Base-by-base conservation (phyloP, 805 yeast species). In the Metschnikowia rubicola region DNA sequence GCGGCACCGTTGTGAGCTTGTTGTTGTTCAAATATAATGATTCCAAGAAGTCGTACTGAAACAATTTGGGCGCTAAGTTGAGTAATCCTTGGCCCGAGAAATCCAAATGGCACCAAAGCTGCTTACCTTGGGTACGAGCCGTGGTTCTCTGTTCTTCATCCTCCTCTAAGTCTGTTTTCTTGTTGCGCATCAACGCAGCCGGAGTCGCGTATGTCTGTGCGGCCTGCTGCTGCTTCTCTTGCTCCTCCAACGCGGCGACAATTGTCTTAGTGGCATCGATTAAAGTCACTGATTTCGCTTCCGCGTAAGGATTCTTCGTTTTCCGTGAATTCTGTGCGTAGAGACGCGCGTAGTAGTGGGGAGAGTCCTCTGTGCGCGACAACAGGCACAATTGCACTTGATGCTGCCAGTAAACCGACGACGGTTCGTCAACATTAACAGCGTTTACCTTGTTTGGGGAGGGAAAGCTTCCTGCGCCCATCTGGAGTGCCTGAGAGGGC, bases 41-140 rank as follows among this genome's bases (percentile, higher is more conserved):
- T 61, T 92, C 94, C 59, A 94, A 76, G 58, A 94, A 94, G 50
- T 79, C 78, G 66, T 90, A 94, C 39, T 82, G 80, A 73, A 89
- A 89, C 39, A 94, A 67, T 57, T 83, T 82, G 17, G 85, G 79
- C n/a, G 88, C 79, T 30, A 92, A 55, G 47, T 80, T 77, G 52
- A 80, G 72, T 43, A 94, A 73, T 31, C 92, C 88, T 66, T 94
- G 96, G 50, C 97, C 97, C 54, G 95, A 83, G 54, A 92, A 73
- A 69, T 94, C 99, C 54, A 94, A 72, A 6, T 91, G 92, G 44
- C 95, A 86, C 99, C 99, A 94, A 61, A 87, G 77, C 68, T 91
- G 97, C 50, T 83, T 84, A 33, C 86, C 81, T 60, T 75, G 74
- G 28, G 80, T 77, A 52, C 75, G 75, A 33, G 74, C 67, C 65